Percentiles rank a stretch among this genome's conserved stretches.
phyloP scores from a whole-genome alignment of 495 filamentous ascomycete genomes.

The Chaetomidium leptoderma region DNA sequence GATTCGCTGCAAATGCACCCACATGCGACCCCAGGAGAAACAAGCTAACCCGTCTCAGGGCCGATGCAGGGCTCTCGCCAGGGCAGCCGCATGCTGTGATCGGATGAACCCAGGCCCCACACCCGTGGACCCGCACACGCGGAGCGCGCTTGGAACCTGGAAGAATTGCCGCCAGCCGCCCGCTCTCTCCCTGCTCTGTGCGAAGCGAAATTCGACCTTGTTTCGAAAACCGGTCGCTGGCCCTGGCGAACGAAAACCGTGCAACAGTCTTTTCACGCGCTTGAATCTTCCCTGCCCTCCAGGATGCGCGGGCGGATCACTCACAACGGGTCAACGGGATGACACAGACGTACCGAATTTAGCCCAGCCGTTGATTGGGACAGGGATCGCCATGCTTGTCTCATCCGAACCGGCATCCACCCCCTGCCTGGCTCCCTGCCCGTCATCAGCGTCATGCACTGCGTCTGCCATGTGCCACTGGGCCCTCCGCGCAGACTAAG shows the following conservation, averaged over 20 bases:
- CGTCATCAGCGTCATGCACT: not conserved
- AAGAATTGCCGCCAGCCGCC: slow-evolving; percentile 1
- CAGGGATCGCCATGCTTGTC: slow-evolving; percentile 9
- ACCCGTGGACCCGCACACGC: not conserved
- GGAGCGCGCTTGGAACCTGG: slow-evolving; percentile 6
- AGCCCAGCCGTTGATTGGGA: slow-evolving; percentile 3
- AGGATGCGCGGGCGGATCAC: no score
- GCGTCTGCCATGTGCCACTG: no score
- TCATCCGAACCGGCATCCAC: not conserved
- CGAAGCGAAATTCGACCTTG: slow-evolving; percentile 3
- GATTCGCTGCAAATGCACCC: slow-evolving; percentile 27
- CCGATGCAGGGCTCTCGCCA: no score
- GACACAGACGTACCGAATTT: not conserved
- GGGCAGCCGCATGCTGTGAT: not conserved
- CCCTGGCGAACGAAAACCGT: not conserved
- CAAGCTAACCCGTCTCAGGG: slow-evolving; percentile 4
- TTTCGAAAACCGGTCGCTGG: not conserved
- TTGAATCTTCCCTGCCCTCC: no score
- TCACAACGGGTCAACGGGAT: no score
- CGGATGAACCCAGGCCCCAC: not conserved
- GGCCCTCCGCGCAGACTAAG: no score
- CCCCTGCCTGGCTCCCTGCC: slow-evolving; percentile 1
- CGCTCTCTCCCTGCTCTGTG: not conserved
- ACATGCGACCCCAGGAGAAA: slow-evolving; percentile 13
- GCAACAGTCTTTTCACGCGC: no score